Evolutionary conservation across 108 stramenopile genomes (phyloP).

Genomic region (Fragilariopsis cylindrus): DNA sequence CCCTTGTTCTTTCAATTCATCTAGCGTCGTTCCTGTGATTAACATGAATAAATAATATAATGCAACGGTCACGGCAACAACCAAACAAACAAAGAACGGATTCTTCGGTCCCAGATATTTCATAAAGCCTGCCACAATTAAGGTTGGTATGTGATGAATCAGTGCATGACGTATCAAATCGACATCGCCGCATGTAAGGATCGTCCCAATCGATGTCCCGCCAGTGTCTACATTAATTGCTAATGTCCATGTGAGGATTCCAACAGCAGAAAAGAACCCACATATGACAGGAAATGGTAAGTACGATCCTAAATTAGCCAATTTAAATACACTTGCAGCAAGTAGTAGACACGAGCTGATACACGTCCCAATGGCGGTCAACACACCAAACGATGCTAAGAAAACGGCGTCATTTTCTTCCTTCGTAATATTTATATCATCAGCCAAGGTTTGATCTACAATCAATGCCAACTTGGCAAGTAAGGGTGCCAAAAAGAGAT

Average conservation of each 20-base stretch:
- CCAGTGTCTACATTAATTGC: slow-evolving; percentile 69
- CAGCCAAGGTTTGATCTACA: slow-evolving; percentile 50
- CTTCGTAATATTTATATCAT: slow-evolving; percentile 16
- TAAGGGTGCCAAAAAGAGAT: slow-evolving; percentile 79
- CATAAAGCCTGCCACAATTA: slow-evolving; percentile 46
- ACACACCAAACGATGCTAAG: slow-evolving; percentile 60
- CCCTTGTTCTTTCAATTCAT: slow-evolving; percentile 47
- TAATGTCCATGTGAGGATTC: slow-evolving; percentile 62
- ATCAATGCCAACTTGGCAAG: slow-evolving; percentile 59
- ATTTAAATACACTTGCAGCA: slow-evolving; percentile 47
- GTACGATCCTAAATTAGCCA: slow-evolving; percentile 71
- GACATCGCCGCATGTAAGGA: slow-evolving; percentile 44
- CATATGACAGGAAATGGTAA: slow-evolving; percentile 72
- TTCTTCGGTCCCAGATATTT: slow-evolving; percentile 58
- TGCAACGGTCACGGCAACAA: slow-evolving; percentile 45
- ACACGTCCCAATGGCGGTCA: slow-evolving; percentile 49
- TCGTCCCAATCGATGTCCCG: slow-evolving; percentile 33
- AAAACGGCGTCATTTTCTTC: slow-evolving; percentile 56
- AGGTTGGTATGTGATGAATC: slow-evolving; percentile 57
- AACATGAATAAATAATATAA: slow-evolving; percentile 48
- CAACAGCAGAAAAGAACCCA: slow-evolving; percentile 77
- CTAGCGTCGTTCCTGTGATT: slow-evolving; percentile 42
- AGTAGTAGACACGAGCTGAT: slow-evolving; percentile 45
- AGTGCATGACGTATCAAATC: slow-evolving; percentile 24
- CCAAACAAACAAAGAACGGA: slow-evolving; percentile 51